phyloP scores from a whole-genome alignment of 441 rosid species.

The Manihot esculenta region DNA sequence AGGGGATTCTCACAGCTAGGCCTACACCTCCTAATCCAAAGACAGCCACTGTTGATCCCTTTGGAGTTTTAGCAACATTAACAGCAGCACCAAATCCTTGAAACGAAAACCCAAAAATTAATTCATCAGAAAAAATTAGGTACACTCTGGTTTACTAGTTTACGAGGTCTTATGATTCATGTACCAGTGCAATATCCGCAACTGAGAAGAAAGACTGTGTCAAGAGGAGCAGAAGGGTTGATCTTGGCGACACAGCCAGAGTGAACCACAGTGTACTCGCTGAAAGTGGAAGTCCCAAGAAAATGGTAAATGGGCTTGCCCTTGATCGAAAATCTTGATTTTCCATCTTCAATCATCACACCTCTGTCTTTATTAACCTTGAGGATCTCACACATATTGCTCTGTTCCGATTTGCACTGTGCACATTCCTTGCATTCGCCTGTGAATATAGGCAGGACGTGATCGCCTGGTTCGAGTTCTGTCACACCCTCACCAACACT shows the following conservation, averaged over 20 bases:
- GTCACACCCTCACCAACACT: constrained; percentile 59
- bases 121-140: not conserved
- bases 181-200: constrained; percentile 61
- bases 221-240: constrained; percentile 54
- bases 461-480: constrained; percentile 51
- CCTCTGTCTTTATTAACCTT: constrained; percentile 54
- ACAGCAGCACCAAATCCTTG: constrained; percentile 30
- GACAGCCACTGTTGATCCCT: constrained; percentile 28
- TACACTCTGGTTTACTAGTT: not conserved
- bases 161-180: not conserved
- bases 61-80: constrained; percentile 31
- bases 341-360: constrained; percentile 48
- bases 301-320: constrained; percentile 56
- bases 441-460: constrained; percentile 59
- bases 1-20: constrained; percentile 28
- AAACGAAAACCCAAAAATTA: not conserved
- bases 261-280: constrained; percentile 57
- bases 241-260: constrained; percentile 56
- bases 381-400: constrained; percentile 55
- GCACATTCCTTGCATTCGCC: constrained; percentile 53
- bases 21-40: constrained; percentile 37
- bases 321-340: constrained; percentile 49
- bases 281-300: constrained; percentile 53
- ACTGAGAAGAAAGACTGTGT: constrained; percentile 54
- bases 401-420: constrained; percentile 53